Evolutionary conservation across 768 basidiomycete species (phyloP).

Genomic region (Lentinula aciculospora): DNA sequence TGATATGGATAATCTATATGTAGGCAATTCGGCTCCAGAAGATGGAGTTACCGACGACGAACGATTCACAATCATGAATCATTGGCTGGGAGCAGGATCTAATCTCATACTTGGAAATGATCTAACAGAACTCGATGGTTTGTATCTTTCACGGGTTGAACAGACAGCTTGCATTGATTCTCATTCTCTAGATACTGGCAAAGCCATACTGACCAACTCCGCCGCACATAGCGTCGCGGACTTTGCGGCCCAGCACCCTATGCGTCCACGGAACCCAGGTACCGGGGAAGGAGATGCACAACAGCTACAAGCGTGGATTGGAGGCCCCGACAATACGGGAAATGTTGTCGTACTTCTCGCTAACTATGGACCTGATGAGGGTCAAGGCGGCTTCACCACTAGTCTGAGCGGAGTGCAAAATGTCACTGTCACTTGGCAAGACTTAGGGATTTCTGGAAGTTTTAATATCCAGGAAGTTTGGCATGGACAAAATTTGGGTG

Average conservation of each 20-base stretch:
- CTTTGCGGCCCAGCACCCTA: constrained; percentile 4
- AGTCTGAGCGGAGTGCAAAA: constrained; percentile 2
- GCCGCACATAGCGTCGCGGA: constrained; percentile 1
- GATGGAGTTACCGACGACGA: constrained; percentile 5
- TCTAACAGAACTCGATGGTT: constrained; percentile 3
- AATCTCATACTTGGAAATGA: constrained; percentile 9
- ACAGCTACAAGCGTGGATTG: constrained; percentile 10
- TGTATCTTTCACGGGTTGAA: background rate
- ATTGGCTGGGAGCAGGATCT: constrained; percentile 7
- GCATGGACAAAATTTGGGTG: constrained; percentile 2
- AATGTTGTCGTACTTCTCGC: constrained; percentile 6
- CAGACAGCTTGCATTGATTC: background rate
- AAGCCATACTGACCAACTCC: constrained; percentile 3
- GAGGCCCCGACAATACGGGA: constrained; percentile 1
- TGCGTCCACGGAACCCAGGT: constrained; percentile 6
- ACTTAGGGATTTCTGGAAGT: constrained; percentile 4
- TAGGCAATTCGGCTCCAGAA: constrained; percentile 1
- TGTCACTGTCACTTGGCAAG: background rate
- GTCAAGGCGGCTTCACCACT: constrained; percentile 4
- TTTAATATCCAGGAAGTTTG: constrained; percentile 3
- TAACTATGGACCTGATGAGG: constrained; percentile 9
- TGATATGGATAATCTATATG: constrained; percentile 11
- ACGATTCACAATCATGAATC: constrained; percentile 5
- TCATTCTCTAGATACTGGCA: background rate
- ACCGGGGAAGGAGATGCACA: background rate